A percentile compares a stretch with the other conserved stretches of the same genome.
These are phyloP conservation scores for Triglochin maritima DNA, from an alignment of 106 monocot genomes.

Conservation along the genomic window DNA sequence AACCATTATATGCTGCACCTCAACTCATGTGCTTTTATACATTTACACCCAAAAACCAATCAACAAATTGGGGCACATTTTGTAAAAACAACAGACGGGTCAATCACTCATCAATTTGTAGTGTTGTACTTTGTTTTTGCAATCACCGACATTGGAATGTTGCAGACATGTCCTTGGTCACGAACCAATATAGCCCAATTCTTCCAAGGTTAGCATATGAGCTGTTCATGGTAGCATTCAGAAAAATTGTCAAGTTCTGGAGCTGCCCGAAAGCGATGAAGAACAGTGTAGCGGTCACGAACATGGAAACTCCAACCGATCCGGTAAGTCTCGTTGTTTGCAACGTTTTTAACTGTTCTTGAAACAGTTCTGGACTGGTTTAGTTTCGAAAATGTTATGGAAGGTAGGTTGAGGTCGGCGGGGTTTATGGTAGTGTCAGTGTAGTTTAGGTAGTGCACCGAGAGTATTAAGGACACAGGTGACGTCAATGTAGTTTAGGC, in stretches of 20 bases:
- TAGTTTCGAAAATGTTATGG: conserved; percentile 60
- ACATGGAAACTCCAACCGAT: conserved; percentile 47
- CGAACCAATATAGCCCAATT: conserved; percentile 79
- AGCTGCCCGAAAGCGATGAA: conserved; percentile 39
- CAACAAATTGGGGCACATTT: not conserved
- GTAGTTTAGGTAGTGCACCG: too few species aligned
- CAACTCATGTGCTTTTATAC: too few species aligned
- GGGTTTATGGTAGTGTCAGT: conserved; percentile 39
- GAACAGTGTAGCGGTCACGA: conserved; percentile 49
- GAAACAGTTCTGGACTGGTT: conserved; percentile 49
- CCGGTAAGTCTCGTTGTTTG: conserved; percentile 43
- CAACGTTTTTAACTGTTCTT: conserved; percentile 66
- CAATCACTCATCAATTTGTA: conserved; percentile 2
- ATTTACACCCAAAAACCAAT: not conserved
- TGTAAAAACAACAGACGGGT: not conserved
- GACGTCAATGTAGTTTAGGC: conserved; percentile 60
- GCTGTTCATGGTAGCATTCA: conserved; percentile 67
- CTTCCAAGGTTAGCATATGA: conserved; percentile 62
- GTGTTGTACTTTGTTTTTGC: conserved; percentile 38
- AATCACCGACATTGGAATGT: conserved; percentile 64
- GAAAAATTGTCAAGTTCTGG: conserved; percentile 40
- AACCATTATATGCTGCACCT: too few species aligned
- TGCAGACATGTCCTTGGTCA: conserved; percentile 42
- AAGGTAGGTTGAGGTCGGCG: conserved; percentile 78
- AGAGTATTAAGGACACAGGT: too few species aligned